Evolutionary conservation across 2,329 filamentous ascomycete species (phyloP).

Genomic region (Fusarium pininemorale): DNA sequence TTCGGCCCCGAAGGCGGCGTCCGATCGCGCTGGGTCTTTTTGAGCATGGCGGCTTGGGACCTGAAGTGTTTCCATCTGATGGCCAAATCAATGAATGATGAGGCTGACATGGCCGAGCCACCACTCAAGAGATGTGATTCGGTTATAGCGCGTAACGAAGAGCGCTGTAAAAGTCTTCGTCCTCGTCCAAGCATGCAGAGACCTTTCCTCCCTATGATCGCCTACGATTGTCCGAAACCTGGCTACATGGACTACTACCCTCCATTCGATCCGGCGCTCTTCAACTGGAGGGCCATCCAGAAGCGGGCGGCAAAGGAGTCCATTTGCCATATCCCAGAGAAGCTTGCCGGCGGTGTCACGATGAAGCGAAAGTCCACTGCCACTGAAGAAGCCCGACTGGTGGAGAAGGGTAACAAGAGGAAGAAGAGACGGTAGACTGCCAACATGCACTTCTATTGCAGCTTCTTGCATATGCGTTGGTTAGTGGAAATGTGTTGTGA

Average conservation of each 20-base stretch:
- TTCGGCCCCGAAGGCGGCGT: not conserved
- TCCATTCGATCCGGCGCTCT: not conserved
- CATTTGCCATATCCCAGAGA: not conserved
- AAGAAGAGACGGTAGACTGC: not conserved
- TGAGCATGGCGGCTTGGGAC: constrained; percentile 25
- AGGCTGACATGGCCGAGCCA: not conserved
- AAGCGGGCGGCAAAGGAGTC: not conserved
- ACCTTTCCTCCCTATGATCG: constrained; percentile 1
- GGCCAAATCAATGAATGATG: not conserved
- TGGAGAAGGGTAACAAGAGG: not conserved
- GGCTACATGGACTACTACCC: not conserved
- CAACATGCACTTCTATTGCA: not conserved
- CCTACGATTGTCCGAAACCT: not conserved
- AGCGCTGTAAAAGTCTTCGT: not conserved
- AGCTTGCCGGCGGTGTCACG: not conserved
- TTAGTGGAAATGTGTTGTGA: not conserved
- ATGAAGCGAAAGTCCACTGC: not conserved
- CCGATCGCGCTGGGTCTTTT: not conserved
- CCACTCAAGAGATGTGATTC: not conserved
- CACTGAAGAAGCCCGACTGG: not conserved
- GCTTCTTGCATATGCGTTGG: not conserved
- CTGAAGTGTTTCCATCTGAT: not conserved
- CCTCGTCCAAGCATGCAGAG: not conserved
- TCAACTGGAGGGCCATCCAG: not conserved
- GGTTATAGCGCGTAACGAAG: not conserved